Evolutionary conservation across 768 basidiomycete species (phyloP).

Genomic region (Termitomyces sp.): DNA sequence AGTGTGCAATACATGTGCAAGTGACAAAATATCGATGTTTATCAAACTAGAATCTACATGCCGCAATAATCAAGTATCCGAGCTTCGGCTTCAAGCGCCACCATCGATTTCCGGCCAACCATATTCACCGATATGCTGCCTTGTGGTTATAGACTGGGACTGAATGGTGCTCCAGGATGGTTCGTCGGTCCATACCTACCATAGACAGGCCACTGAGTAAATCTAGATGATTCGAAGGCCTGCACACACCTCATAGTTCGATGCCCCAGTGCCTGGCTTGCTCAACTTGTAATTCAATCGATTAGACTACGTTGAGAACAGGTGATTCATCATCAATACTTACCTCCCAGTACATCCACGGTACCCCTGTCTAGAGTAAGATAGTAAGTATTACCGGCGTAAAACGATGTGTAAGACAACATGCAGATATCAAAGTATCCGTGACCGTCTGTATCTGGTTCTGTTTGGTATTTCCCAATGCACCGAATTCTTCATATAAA

Average conservation of each 20-base stretch:
- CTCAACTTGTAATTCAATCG: neutral
- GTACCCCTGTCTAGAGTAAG: conserved; percentile 16
- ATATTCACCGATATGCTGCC: conserved; percentile 18
- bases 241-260: conserved; percentile 18
- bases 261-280: conserved; percentile 17
- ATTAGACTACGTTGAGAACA: neutral
- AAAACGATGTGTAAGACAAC: conserved; percentile 1
- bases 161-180: conserved; percentile 19
- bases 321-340: neutral
- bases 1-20: neutral
- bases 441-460: conserved; percentile 33
- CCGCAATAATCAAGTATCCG: neutral
- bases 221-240: neutral
- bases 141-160: conserved; percentile 16
- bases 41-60: neutral
- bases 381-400: neutral
- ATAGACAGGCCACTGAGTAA: neutral
- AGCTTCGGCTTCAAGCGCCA: conserved; percentile 8
- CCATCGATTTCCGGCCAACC: conserved; percentile 21
- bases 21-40: neutral
- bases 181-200: conserved; percentile 23
- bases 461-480: conserved; percentile 33
- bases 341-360: conserved; percentile 24
- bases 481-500: conserved; percentile 32
- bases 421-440: conserved; percentile 29